phyloP scores from a whole-genome alignment of 495 filamentous ascomycete genomes.

The Neurospora pannonica region DNA sequence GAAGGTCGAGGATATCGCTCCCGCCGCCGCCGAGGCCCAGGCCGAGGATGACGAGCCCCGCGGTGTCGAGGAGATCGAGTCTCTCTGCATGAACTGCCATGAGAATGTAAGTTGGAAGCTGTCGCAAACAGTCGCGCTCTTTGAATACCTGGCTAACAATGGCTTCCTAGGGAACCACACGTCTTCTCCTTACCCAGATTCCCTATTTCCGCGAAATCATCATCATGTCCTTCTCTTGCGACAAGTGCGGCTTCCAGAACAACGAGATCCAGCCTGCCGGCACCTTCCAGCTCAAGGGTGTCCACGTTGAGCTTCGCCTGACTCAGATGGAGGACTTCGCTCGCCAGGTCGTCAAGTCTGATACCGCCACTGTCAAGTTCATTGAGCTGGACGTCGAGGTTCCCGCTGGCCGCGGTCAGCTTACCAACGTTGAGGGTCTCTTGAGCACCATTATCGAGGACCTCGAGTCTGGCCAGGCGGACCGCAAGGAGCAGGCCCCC shows the following conservation, averaged over 20 bases:
- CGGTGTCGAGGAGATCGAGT: slow-evolving; percentile 50
- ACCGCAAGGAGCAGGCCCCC: slow-evolving; percentile 60
- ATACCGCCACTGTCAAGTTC: slow-evolving; percentile 70
- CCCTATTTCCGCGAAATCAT: slow-evolving; percentile 96
- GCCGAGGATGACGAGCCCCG: slow-evolving; percentile 40
- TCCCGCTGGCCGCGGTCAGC: slow-evolving; percentile 74
- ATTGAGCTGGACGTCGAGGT: slow-evolving; percentile 86
- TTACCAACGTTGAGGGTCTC: slow-evolving; percentile 88
- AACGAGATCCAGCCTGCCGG: slow-evolving; percentile 87
- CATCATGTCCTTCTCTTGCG: slow-evolving; percentile 90
- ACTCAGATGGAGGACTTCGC: slow-evolving; percentile 61
- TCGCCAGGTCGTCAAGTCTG: slow-evolving; percentile 84
- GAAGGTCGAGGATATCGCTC: slow-evolving; percentile 39
- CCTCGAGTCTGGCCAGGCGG: slow-evolving; percentile 63
- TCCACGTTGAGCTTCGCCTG: slow-evolving; percentile 66
- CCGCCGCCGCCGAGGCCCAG: slow-evolving; percentile 15
- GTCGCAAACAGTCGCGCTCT: background rate
- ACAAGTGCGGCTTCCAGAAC: slow-evolving; percentile 78
- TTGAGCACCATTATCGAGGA: slow-evolving; percentile 66
- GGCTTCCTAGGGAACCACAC: slow-evolving; percentile 60
- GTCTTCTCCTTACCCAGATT: slow-evolving; percentile 78
- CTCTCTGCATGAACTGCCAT: slow-evolving; percentile 45
- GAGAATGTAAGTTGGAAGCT: slow-evolving; percentile 54
- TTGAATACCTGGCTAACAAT: slow-evolving; percentile 1
- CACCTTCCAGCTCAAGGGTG: slow-evolving; percentile 79